These are phyloP conservation scores for Lachnum nothofagi DNA, from an alignment of 2,329 filamentous ascomycete species.

Conservation along the genomic window DNA sequence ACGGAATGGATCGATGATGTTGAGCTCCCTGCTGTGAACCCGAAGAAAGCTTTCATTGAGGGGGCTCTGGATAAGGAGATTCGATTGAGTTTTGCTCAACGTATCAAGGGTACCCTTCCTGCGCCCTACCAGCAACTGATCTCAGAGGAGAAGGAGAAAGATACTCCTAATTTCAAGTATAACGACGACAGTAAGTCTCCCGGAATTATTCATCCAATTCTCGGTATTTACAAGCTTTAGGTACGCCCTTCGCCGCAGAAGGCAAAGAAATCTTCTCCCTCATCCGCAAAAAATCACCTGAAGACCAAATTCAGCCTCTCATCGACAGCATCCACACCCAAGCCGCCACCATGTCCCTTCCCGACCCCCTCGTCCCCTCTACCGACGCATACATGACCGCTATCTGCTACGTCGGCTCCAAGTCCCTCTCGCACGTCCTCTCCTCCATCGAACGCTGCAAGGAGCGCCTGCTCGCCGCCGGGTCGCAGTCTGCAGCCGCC, in stretches of 20 bases:
- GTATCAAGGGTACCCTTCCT: conserved; percentile 89
- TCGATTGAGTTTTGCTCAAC: conserved; percentile 88
- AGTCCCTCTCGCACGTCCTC: conserved; percentile 91
- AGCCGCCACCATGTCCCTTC: conserved; percentile 61
- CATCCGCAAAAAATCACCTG: conserved; percentile 75
- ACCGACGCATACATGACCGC: conserved; percentile 92
- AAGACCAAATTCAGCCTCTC: conserved; percentile 78
- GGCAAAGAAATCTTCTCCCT: conserved; percentile 76
- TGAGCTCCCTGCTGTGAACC: conserved; percentile 68
- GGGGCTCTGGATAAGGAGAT: conserved; percentile 95
- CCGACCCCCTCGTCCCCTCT: conserved; percentile 74
- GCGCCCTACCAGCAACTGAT: conserved; percentile 77
- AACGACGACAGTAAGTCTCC: conserved; percentile 59
- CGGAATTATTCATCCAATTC: neutral
- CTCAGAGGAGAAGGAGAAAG: conserved; percentile 81
- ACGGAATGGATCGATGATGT: conserved; percentile 92
- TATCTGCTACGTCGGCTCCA: conserved; percentile 88
- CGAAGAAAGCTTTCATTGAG: conserved; percentile 87
- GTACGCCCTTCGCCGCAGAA: conserved; percentile 74
- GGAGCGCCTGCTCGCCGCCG: conserved; percentile 76
- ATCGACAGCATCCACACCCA: conserved; percentile 78
- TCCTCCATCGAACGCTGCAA: conserved; percentile 95
- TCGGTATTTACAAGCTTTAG: conserved; percentile 38
- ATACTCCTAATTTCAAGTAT: conserved; percentile 95
- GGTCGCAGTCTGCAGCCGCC: conserved; percentile 67